Base-by-base conservation (phyloP, 177 flowering plant genomes). In the Telopea speciosissima region DNA sequence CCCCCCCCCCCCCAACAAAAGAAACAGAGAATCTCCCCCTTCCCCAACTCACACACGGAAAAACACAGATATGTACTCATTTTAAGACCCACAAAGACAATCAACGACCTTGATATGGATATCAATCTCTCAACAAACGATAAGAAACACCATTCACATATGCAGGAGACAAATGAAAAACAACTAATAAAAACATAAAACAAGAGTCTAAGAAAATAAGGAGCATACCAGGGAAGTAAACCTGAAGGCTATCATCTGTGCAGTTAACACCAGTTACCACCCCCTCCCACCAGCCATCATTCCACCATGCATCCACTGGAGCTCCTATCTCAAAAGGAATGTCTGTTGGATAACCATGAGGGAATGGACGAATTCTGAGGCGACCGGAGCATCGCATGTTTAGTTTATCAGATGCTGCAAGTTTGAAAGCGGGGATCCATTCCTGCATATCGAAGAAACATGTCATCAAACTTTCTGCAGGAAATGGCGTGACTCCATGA, bases 261-360 rank as follows among this genome's bases (percentile, higher is more conserved):
- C 36, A 61, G n/a, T 75, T 70, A 52, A 78, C 72, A 74, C 78
- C 83, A 75, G 81, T 79, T 56, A 96, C 73, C 62, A 93, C 89
- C 24, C 99, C 97, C 83, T 96, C 99, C 98, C 99, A 96, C 98
- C 98, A 96, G 69, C 98, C 99, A 89, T 93, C 97, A 76, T 85
- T 86, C 97, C 99, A 96, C 97, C 97, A 89, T 31, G 90, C 94
- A 85, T 96, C 99, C 22, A 92, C 89, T 17, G 90, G 86, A 52
- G 76, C 68, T 49, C 99, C 99, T 72, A 90, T 78, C 63, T 79
- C 82, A 66, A 86, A 76, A 59, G 70, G 68, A 67, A 36, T 66
- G 33, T 77, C 74, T 25, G 63, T 21, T 33, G 70, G 79, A 69
- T 80, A 73, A 58, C 63, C 70, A 13, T 81, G 79, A 70, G 81